Conservation (phyloP, 2,329 filamentous ascomycete species). For the Magnaporthiopsis rhizophila region DNA sequence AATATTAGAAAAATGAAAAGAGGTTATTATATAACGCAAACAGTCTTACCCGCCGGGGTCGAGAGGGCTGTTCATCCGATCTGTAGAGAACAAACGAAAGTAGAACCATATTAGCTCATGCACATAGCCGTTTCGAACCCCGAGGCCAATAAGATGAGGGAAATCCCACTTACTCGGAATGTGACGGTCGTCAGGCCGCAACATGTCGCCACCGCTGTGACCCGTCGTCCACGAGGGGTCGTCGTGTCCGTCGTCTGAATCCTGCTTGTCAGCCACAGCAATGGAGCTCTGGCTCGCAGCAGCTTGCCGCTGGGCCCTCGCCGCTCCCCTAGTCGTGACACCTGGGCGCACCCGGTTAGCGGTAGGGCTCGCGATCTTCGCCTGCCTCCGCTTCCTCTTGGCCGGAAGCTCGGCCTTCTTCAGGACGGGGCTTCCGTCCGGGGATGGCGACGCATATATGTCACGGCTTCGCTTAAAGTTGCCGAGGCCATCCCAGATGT, state of each 20-base stretch:
- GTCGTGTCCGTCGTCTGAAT: constrained; percentile 7
- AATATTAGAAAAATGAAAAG: no score
- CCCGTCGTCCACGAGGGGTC: constrained; percentile 1
- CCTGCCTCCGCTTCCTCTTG: constrained; percentile 3
- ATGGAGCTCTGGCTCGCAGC: neutral
- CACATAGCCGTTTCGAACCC: neutral
- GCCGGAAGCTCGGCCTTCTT: constrained; percentile 7
- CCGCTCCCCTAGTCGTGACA: neutral
- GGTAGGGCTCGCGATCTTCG: neutral
- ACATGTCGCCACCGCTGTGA: constrained; percentile 8
- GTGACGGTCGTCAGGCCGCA: constrained; percentile 9
- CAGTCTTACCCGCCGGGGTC: constrained; percentile 12
- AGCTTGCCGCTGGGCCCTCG: neutral
- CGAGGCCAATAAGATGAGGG: neutral
- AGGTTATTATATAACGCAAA: neutral
- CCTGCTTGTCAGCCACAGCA: neutral
- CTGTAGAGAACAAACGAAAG: neutral
- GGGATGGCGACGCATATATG: constrained; percentile 53
- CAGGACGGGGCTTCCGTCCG: constrained; percentile 32
- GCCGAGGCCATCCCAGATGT: constrained; percentile 50
- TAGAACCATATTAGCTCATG: neutral
- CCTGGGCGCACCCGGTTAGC: neutral
- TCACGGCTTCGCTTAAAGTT: constrained; percentile 44
- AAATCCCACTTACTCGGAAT: constrained; percentile 9
- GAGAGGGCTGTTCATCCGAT: constrained; percentile 7